phyloP scores from a whole-genome alignment of 768 basidiomycete species.

The Calvatia gigantea region DNA sequence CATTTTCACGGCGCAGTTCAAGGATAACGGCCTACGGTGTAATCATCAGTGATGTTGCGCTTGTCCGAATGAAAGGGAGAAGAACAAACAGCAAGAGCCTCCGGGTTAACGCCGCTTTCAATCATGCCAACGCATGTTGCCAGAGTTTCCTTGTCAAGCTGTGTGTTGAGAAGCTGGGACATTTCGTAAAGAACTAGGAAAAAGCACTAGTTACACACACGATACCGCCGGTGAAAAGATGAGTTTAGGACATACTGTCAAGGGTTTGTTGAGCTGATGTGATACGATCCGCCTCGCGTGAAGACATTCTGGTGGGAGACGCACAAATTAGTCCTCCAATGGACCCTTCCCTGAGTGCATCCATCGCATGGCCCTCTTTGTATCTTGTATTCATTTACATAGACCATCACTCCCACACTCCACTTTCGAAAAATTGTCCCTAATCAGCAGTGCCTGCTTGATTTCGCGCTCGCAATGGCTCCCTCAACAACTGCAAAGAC shows the following conservation, averaged over 20 bases:
- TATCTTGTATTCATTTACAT: too few relatives aligned
- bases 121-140: constrained; percentile 91
- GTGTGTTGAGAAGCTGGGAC: constrained; percentile 83
- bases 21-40: constrained; percentile 73
- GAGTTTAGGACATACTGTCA: constrained; percentile 60
- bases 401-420: constrained; percentile 23
- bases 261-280: constrained; percentile 66
- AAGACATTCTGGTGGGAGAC: constrained; percentile 29
- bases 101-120: constrained; percentile 89
- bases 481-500: constrained; percentile 36
- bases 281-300: constrained; percentile 56
- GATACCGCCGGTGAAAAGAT: neutral
- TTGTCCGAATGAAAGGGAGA: constrained; percentile 5
- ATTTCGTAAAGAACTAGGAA: constrained; percentile 76
- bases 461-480: constrained; percentile 34
- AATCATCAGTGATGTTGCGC: constrained; percentile 1
- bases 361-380: neutral
- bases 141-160: constrained; percentile 87
- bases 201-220: neutral
- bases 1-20: constrained; percentile 73
- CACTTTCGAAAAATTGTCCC: constrained; percentile 10
- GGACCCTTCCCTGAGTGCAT: too few relatives aligned
- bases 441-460: constrained; percentile 3
- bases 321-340: too few relatives aligned
- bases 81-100: constrained; percentile 74